phyloP scores from a whole-genome alignment of 164 flowering plant species.

The Vitis rupestris region DNA sequence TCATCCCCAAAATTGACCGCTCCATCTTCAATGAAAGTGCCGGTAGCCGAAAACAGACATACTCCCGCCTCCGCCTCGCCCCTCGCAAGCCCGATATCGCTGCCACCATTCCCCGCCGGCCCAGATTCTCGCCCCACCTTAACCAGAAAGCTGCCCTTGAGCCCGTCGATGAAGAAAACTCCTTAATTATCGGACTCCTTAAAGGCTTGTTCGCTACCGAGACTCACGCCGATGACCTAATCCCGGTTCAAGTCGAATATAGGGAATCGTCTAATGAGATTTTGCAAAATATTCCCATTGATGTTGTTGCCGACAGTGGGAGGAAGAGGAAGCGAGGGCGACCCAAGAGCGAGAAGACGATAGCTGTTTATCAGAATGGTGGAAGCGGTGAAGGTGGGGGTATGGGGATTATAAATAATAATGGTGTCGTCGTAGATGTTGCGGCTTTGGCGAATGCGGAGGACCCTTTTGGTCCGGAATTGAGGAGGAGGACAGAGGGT shows the following conservation, averaged over 20 bases:
- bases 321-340: slow-evolving; percentile 38
- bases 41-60: slow-evolving; percentile 89
- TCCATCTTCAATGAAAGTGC: slow-evolving; percentile 86
- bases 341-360: slow-evolving; percentile 12
- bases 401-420: slow-evolving; percentile 27
- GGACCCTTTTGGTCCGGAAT: slow-evolving; percentile 51
- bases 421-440: slow-evolving; percentile 48
- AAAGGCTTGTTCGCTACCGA: slow-evolving; percentile 41
- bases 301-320: slow-evolving; percentile 4
- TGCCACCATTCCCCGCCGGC: slow-evolving; percentile 17
- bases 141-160: slow-evolving; percentile 1
- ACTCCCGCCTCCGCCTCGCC: slow-evolving; percentile 79
- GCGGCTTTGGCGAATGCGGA: slow-evolving; percentile 40
- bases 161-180: slow-evolving; percentile 36
- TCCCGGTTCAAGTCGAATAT: slow-evolving; percentile 26
- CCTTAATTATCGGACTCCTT: slow-evolving; percentile 39
- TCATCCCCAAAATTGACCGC: slow-evolving; percentile 77
- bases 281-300: slow-evolving; percentile 13
- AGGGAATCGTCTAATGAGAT: slow-evolving; percentile 11
- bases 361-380: not conserved
- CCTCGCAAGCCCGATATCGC: slow-evolving; percentile 38
- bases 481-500: slow-evolving; percentile 58
- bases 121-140: slow-evolving; percentile 6
- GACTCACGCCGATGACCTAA: slow-evolving; percentile 4
- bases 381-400: not conserved